Evolutionary conservation across 208 protist genomes (phyloP).

Genomic region (Entamoeba invadens): DNA sequence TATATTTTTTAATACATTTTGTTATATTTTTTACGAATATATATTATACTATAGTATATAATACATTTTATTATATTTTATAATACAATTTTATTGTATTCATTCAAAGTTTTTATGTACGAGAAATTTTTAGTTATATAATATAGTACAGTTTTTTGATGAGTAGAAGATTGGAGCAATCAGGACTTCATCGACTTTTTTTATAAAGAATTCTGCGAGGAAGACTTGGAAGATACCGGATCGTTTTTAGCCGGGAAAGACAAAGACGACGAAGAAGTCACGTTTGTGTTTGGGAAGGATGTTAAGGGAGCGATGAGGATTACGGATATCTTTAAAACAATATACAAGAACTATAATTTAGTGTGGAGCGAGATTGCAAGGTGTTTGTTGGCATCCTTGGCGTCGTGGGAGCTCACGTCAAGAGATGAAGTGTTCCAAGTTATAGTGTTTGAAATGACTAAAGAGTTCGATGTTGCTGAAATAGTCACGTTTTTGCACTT

Average conservation of each 20-base stretch:
- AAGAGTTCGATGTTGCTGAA: not conserved
- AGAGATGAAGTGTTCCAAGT: not conserved
- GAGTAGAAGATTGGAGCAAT: not conserved
- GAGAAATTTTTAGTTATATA: no score
- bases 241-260: not conserved
- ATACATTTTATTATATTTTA: no score
- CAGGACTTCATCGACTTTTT: not conserved
- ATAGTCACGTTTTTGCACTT: not conserved
- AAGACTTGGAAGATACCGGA: not conserved
- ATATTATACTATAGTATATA: no score
- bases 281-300: not conserved
- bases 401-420: not conserved
- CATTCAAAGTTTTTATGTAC: no score
- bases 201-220: not conserved
- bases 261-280: not conserved
- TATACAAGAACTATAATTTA: not conserved
- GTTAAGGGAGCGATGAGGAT: not conserved
- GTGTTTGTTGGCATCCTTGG: not conserved
- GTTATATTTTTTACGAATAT: no score
- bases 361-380: not conserved
- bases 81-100: no score
- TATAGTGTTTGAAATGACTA: not conserved
- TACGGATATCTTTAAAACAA: not conserved
- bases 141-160: no score
- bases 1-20: no score